These are phyloP conservation scores for Thelonectria olida DNA, from an alignment of 2,329 filamentous ascomycete genomes.

Conservation along the genomic window DNA sequence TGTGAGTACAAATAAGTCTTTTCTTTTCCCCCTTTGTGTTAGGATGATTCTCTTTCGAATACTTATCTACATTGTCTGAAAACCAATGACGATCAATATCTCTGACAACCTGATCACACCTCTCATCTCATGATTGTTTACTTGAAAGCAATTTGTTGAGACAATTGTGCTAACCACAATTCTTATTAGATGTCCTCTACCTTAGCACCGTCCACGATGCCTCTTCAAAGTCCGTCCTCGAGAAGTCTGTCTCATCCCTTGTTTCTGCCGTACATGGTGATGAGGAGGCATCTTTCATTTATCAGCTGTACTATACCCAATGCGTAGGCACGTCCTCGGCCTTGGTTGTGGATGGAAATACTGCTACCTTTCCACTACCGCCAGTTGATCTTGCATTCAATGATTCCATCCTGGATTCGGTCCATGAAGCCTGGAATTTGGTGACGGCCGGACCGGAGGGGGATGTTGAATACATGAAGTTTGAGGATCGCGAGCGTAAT, in stretches of 20 bases:
- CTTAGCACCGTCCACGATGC: constrained; percentile 48
- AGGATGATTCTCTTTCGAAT: constrained; percentile 90
- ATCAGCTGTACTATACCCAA: constrained; percentile 67
- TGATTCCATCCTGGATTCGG: constrained; percentile 72
- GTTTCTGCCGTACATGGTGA: constrained; percentile 45
- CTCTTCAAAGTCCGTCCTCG: constrained; percentile 48
- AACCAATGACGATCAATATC: constrained; percentile 82
- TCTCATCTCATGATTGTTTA: constrained; percentile 28
- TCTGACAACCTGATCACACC: constrained; percentile 87
- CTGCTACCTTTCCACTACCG: constrained; percentile 66
- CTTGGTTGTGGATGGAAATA: constrained; percentile 48
- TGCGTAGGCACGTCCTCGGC: constrained; percentile 38
- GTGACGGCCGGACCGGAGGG: constrained; percentile 63
- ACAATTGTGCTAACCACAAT: constrained; percentile 44
- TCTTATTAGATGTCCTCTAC: constrained; percentile 46
- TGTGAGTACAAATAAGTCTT: constrained; percentile 71
- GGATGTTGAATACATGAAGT: constrained; percentile 73
- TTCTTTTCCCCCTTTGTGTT: constrained; percentile 53
- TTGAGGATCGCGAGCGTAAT: constrained; percentile 75
- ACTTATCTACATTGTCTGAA: constrained; percentile 99
- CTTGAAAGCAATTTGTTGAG: constrained; percentile 9
- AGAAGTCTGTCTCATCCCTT: constrained; percentile 53
- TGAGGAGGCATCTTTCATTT: constrained; percentile 49
- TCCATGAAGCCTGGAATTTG: constrained; percentile 75
- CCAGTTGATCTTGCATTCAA: constrained; percentile 77